Evolutionary conservation across 441 rosid genomes (phyloP).

Genomic region (Erodium chrysanthum): DNA sequence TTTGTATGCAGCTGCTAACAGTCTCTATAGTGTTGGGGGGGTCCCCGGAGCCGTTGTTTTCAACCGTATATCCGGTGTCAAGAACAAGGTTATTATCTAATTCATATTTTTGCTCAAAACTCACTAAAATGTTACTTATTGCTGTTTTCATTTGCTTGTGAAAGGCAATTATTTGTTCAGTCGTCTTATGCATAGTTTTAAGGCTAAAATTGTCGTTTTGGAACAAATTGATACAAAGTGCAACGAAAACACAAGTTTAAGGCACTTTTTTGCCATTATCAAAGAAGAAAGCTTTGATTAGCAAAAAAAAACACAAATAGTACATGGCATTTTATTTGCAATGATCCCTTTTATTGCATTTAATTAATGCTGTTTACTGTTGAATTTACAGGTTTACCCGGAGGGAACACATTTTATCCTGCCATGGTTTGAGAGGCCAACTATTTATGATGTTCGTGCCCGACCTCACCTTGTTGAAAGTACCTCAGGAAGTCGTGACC

Average conservation of each 20-base stretch:
- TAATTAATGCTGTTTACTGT: conserved; percentile 4
- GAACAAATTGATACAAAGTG: no score
- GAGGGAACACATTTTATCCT: conserved; percentile 85
- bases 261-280: no score
- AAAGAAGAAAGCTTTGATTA: no score
- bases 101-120: background rate
- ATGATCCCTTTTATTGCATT: background rate
- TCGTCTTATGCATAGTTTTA: no score
- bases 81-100: conserved; percentile 47
- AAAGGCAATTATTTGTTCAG: background rate
- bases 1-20: conserved; percentile 57
- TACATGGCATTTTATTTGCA: no score
- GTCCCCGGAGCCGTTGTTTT: conserved; percentile 84
- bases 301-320: no score
- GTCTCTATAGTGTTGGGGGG: conserved; percentile 90
- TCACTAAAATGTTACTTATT: background rate
- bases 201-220: no score
- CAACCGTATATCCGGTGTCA: conserved; percentile 62
- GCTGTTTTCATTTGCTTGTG: background rate
- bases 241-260: no score
- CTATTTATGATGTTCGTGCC: conserved; percentile 84
- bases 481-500: conserved; percentile 91
- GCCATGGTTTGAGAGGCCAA: conserved; percentile 83
- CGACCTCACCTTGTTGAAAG: conserved; percentile 85
- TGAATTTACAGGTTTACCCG: conserved; percentile 53